Evolutionary conservation across 768 basidiomycete genomes (phyloP), one percentile per base, ranked within the genome.

Genomic region (Termitomyces sp.): DNA sequence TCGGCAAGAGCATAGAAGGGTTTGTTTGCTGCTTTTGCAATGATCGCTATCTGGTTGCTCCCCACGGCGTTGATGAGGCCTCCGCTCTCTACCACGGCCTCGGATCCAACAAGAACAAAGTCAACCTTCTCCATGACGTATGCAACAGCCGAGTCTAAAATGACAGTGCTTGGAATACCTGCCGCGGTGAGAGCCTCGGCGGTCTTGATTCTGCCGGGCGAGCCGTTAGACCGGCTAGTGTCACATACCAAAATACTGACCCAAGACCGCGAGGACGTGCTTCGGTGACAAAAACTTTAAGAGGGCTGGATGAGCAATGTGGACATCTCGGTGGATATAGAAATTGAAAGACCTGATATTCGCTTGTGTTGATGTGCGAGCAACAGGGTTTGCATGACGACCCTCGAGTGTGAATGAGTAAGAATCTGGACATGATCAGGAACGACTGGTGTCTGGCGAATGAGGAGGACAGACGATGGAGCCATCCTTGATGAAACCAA

Each of bases 91-190:
- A 97, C 96, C 28, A 99, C 95, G 8, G 95, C 97, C 75, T 99
- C 97, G 42, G 94, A 94, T 33, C 97, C 97, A 42, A 98, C 94
- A 49, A 99, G 82, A 51, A 96, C 90, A 70, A 96, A 90, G 71
- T 96, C 92, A 20, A 96, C 93, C 64, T 90, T 88, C 63, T 96
- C 92, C 90, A 99, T 98, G 64, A 92, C 86, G 75, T 98, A 98
- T 40, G 93, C 93, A 4, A 98, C 95, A 1, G 96, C 94, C 14
- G 93, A 93, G 73, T 99, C 97, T 58, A 98, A 83, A 12, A 99
- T 88, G 55, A 98, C 88, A 16, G 91, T 93, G 72, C 92, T 93
- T 13, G 95, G 94, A 57, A 99, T 90, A 10, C 94, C 94, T n/a
- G 86, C 90, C 40, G 87, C 86, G 22, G 87, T 88, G 49, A 98